These are phyloP conservation scores for Eutypa lata DNA, from an alignment of 2,329 filamentous ascomycete genomes.

Conservation along the genomic window DNA sequence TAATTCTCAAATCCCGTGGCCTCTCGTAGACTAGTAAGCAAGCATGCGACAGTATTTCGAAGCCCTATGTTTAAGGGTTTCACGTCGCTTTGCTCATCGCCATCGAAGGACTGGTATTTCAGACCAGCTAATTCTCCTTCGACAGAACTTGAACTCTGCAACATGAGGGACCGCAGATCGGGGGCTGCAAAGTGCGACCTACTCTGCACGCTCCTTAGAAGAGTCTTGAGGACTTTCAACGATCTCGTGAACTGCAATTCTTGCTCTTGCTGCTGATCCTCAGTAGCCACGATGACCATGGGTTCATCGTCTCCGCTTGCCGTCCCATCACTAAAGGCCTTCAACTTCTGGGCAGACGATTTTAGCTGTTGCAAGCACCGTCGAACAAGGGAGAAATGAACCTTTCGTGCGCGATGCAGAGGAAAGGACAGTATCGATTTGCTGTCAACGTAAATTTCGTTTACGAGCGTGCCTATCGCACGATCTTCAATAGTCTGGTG, in stretches of 20 bases:
- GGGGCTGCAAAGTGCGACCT: slow-evolving; percentile 59
- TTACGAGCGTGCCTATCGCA: slow-evolving; percentile 68
- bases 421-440: slow-evolving; percentile 48
- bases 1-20: slow-evolving; percentile 75
- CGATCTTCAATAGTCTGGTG: slow-evolving; percentile 61
- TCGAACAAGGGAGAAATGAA: slow-evolving; percentile 69
- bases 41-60: slow-evolving; percentile 66
- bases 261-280: slow-evolving; percentile 48
- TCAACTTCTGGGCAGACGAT: slow-evolving; percentile 57
- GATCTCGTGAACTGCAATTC: slow-evolving; percentile 67
- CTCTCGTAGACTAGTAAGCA: slow-evolving; percentile 64
- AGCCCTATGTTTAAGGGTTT: slow-evolving; percentile 63
- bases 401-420: slow-evolving; percentile 46
- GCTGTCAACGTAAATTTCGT: slow-evolving; percentile 65
- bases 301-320: slow-evolving; percentile 46
- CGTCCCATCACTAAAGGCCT: slow-evolving; percentile 41
- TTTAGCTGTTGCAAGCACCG: slow-evolving; percentile 71
- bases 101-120: slow-evolving; percentile 72
- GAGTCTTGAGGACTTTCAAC: slow-evolving; percentile 63
- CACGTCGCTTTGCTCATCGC: slow-evolving; percentile 56
- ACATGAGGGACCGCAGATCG: slow-evolving; percentile 51
- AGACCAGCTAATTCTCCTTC: slow-evolving; percentile 65
- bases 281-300: slow-evolving; percentile 49
- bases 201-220: slow-evolving; percentile 62
- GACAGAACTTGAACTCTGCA: slow-evolving; percentile 47